These are phyloP conservation scores for Chaetomiaceae sp. DNA, from an alignment of 2,329 filamentous ascomycete species.

Conservation along the genomic window DNA sequence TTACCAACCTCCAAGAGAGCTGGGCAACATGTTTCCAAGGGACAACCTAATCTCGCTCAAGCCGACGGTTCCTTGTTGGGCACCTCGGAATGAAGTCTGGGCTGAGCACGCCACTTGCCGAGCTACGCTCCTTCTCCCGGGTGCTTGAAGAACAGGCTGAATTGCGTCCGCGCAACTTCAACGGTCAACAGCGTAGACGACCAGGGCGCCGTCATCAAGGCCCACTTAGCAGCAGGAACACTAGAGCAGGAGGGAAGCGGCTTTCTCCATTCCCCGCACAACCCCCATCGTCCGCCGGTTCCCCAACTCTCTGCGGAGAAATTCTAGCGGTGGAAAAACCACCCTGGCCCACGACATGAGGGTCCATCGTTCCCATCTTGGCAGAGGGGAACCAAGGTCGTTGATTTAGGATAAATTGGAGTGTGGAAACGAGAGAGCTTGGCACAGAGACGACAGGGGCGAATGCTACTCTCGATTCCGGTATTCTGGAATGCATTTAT, in stretches of 20 bases:
- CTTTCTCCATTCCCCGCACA: slow-evolving; percentile 4
- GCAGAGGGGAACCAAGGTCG: slow-evolving; percentile 9
- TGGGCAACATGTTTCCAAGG: no score
- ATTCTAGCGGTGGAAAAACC: slow-evolving; percentile 9
- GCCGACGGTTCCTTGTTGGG: not conserved
- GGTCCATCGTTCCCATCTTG: slow-evolving; percentile 3
- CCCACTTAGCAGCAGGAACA: not conserved
- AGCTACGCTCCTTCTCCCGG: not conserved
- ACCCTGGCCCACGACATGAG: not conserved
- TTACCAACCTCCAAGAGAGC: no score
- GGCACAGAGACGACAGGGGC: slow-evolving; percentile 12
- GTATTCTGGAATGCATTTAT: not conserved
- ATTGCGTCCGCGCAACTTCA: not conserved
- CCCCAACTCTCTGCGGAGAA: slow-evolving; percentile 9
- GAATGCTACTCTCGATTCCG: slow-evolving; percentile 5
- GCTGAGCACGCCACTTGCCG: not conserved
- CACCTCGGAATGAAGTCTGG: not conserved
- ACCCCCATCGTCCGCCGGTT: not conserved
- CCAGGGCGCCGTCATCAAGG: not conserved
- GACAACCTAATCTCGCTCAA: no score
- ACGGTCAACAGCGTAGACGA: not conserved
- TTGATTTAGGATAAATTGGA: slow-evolving; percentile 16
- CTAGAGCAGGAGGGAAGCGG: not conserved
- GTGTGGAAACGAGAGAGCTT: slow-evolving; percentile 3
- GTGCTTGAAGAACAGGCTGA: slow-evolving; percentile 5